phyloP scores from a whole-genome alignment of 768 basidiomycete genomes.

The Naganishia friedmannii region DNA sequence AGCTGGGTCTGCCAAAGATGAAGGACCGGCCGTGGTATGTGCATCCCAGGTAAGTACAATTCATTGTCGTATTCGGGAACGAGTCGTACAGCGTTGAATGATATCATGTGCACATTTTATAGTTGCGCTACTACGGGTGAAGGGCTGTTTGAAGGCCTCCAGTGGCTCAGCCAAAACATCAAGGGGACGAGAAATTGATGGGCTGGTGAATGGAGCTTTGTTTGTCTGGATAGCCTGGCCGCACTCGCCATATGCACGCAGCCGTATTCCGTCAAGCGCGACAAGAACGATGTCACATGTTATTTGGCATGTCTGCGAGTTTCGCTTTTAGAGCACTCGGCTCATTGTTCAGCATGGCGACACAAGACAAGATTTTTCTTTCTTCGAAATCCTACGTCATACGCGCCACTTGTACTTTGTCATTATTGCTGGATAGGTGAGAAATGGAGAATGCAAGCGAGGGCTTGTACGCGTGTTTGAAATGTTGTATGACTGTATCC shows the following conservation, averaged over 20 bases:
- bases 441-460: not conserved
- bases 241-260: too few relatives aligned
- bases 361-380: too few relatives aligned
- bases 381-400: too few relatives aligned
- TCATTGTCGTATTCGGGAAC: too few relatives aligned
- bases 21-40: slow-evolving; percentile 98
- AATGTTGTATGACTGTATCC: not conserved
- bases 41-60: slow-evolving; percentile 76
- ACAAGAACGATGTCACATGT: too few relatives aligned
- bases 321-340: too few relatives aligned
- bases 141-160: slow-evolving; percentile 92
- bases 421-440: too few relatives aligned
- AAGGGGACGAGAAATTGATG: slow-evolving; percentile 57
- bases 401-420: too few relatives aligned
- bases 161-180: slow-evolving; percentile 96
- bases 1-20: slow-evolving; percentile 91
- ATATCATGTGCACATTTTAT: not conserved
- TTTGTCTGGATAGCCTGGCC: not conserved
- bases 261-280: too few relatives aligned
- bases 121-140: slow-evolving; percentile 97
- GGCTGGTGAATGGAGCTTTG: not conserved
- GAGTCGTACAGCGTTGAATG: too few relatives aligned
- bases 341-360: too few relatives aligned
- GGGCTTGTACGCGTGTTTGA: not conserved
- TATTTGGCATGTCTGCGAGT: too few relatives aligned